Percentiles rank a stretch among this genome's conserved stretches.
phyloP scores from a whole-genome alignment of 371 early-diverging fungal genomes.

The Mortierella sp. region DNA sequence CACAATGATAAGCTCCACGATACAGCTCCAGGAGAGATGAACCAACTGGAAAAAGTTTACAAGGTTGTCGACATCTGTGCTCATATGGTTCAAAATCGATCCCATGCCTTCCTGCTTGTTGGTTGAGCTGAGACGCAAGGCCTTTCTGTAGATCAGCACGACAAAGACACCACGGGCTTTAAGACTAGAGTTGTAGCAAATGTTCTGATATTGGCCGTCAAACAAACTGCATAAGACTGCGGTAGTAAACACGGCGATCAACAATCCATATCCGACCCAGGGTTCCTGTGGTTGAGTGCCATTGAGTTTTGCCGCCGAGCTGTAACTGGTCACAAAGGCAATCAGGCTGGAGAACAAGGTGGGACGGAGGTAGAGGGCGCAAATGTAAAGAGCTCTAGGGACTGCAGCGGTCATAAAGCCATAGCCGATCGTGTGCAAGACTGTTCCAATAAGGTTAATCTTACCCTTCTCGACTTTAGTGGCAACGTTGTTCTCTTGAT shows the following conservation, averaged over 20 bases:
- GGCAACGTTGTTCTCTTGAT: slow-evolving; percentile 22
- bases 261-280: slow-evolving; percentile 68
- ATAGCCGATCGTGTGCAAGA: slow-evolving; percentile 68
- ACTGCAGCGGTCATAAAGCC: slow-evolving; percentile 18
- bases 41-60: slow-evolving; percentile 63
- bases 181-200: slow-evolving; percentile 24
- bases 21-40: slow-evolving; percentile 76
- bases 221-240: slow-evolving; percentile 15
- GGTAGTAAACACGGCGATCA: slow-evolving; percentile 39
- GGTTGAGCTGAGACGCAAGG: slow-evolving; percentile 80
- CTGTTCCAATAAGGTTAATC: slow-evolving; percentile 50
- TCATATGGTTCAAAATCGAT: slow-evolving; percentile 88
- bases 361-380: slow-evolving; percentile 81
- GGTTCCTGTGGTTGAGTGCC: slow-evolving; percentile 59
- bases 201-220: slow-evolving; percentile 35
- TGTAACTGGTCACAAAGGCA: slow-evolving; percentile 70
- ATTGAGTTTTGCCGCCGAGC: slow-evolving; percentile 1
- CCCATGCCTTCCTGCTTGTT: slow-evolving; percentile 80
- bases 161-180: slow-evolving; percentile 77
- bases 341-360: slow-evolving; percentile 77
- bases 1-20: slow-evolving; percentile 84
- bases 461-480: background rate
- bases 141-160: slow-evolving; percentile 88
- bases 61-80: slow-evolving; percentile 84
- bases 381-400: slow-evolving; percentile 70